These are phyloP conservation scores for Cladophialophora psammophila DNA, from an alignment of 2,329 filamentous ascomycete species.

Conservation along the genomic window DNA sequence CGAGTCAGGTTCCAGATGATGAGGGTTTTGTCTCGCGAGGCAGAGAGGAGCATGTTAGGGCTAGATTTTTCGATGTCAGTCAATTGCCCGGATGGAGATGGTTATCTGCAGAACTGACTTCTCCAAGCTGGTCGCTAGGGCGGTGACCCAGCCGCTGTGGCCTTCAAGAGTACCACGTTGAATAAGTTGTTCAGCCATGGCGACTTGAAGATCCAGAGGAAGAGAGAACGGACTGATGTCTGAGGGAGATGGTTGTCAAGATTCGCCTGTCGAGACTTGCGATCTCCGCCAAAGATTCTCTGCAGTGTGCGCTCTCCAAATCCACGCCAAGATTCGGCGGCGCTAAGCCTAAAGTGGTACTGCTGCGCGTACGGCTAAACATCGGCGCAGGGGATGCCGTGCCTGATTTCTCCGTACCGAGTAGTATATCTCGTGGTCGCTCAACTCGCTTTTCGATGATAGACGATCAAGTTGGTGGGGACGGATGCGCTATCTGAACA, in stretches of 20 bases:
- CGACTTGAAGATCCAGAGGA: conserved; percentile 42
- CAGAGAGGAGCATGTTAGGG: conserved; percentile 99
- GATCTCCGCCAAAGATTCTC: conserved; percentile 8
- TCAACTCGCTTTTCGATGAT: not conserved
- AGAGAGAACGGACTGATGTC: conserved; percentile 10
- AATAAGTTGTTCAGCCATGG: conserved; percentile 92
- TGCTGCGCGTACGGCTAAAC: not conserved
- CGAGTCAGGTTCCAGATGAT: conserved; percentile 99
- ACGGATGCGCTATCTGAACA: not conserved
- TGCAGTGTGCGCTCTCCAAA: conserved; percentile 14
- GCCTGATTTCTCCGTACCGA: too few relatives aligned
- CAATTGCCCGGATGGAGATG: conserved; percentile 35
- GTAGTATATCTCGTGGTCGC: too few relatives aligned
- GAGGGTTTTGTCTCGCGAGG: conserved; percentile 95
- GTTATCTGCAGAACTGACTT: conserved; percentile 68
- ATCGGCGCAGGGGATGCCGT: not conserved
- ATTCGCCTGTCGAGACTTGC: conserved; percentile 20
- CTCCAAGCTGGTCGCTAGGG: conserved; percentile 97
- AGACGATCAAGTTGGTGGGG: not conserved
- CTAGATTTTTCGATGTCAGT: conserved; percentile 57
- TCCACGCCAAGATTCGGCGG: conserved; percentile 16
- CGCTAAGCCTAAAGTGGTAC: not conserved
- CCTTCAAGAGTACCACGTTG: conserved; percentile 97
- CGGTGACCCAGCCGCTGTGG: conserved; percentile 99
- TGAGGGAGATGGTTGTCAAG: conserved; percentile 13